These are phyloP conservation scores for Fusarium agapanthi DNA, from an alignment of 2,329 filamentous ascomycete species.

Conservation along the genomic window DNA sequence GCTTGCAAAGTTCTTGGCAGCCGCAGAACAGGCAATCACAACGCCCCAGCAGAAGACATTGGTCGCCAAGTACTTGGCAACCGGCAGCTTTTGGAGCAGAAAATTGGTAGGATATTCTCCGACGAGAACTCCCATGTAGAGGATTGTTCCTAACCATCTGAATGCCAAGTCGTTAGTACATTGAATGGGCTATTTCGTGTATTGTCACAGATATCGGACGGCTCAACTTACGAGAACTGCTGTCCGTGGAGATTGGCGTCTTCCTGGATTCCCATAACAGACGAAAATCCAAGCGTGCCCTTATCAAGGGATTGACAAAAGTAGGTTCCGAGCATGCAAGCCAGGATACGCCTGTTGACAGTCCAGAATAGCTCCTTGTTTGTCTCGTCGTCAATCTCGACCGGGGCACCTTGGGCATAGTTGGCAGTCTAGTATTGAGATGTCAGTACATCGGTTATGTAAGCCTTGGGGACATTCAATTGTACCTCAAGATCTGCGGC, in stretches of 20 bases:
- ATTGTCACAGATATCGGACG: no score
- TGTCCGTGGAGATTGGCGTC: background rate
- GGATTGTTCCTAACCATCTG: constrained; percentile 60
- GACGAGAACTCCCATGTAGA: constrained; percentile 53
- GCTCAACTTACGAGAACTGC: background rate
- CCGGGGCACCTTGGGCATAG: background rate
- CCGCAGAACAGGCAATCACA: constrained; percentile 47
- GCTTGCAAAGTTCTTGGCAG: constrained; percentile 50
- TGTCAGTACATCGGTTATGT: background rate
- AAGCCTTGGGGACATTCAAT: rapidly evolving
- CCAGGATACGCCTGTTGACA: background rate
- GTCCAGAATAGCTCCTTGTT: background rate
- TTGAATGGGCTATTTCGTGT: background rate
- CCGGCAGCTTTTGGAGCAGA: constrained; percentile 55
- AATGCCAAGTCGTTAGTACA: background rate
- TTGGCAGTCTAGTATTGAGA: background rate
- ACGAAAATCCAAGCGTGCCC: background rate
- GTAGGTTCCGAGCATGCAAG: background rate
- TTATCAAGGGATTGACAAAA: background rate
- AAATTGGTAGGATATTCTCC: constrained; percentile 57
- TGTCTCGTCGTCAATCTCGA: background rate
- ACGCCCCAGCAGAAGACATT: constrained; percentile 56
- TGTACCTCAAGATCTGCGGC: background rate
- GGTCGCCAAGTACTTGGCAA: constrained; percentile 54
- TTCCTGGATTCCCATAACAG: background rate